Evolutionary conservation across 2,329 filamentous ascomycete genomes (phyloP).

Genomic region (Shiraia bambusicola): DNA sequence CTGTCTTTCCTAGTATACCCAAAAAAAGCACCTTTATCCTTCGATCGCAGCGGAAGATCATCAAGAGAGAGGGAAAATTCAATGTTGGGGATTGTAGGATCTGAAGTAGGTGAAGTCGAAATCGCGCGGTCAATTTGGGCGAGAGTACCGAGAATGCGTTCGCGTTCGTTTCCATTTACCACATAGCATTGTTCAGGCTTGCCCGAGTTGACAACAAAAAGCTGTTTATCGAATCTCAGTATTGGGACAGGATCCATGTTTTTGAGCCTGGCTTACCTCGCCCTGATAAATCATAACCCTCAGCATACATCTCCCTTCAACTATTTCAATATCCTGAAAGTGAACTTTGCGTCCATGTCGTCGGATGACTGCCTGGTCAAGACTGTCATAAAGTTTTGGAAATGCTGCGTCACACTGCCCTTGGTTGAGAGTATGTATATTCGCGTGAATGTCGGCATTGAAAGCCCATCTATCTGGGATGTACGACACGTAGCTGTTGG

Average conservation of each 20-base stretch:
- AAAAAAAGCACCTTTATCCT: slow-evolving; percentile 28
- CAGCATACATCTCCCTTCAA: slow-evolving; percentile 35
- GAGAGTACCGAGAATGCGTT: slow-evolving; percentile 38
- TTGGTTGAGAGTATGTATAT: slow-evolving; percentile 35
- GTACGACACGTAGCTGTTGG: slow-evolving; percentile 17
- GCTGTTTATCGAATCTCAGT: slow-evolving; percentile 18
- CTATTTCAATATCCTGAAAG: slow-evolving; percentile 31
- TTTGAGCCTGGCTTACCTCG: slow-evolving; percentile 23
- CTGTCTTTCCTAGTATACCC: slow-evolving; percentile 35
- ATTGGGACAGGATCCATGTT: not conserved
- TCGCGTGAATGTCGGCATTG: slow-evolving; percentile 33
- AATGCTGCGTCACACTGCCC: slow-evolving; percentile 38
- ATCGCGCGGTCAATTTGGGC: slow-evolving; percentile 37
- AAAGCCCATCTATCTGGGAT: slow-evolving; percentile 24
- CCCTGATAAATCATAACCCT: slow-evolving; percentile 33
- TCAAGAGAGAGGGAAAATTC: slow-evolving; percentile 38
- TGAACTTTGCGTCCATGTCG: slow-evolving; percentile 31
- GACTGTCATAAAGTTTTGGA: slow-evolving; percentile 35
- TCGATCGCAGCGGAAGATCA: slow-evolving; percentile 35
- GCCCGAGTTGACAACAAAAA: slow-evolving; percentile 36
- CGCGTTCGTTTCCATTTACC: slow-evolving; percentile 37
- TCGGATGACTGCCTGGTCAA: slow-evolving; percentile 27
- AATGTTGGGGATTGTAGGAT: slow-evolving; percentile 33
- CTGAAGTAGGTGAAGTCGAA: slow-evolving; percentile 26
- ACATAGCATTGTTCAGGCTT: slow-evolving; percentile 38